Evolutionary conservation across 331 rosid species (phyloP).

Genomic region (Telfairia occidentalis): DNA sequence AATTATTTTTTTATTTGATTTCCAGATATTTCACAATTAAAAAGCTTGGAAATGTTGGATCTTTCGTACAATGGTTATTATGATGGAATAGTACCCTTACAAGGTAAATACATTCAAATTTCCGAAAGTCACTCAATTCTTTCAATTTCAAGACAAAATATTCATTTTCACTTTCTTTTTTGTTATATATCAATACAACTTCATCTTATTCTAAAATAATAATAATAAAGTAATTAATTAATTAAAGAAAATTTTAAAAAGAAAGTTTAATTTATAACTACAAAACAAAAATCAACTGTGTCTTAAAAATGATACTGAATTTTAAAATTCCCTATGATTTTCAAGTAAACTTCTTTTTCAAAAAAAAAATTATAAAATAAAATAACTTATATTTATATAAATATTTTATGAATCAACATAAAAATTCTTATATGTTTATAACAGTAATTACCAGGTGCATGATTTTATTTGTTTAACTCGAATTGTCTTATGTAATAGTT

Average conservation of each 20-base stretch:
- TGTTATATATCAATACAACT: neutral
- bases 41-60: neutral
- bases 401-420: neutral
- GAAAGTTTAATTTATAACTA: too few relatives aligned
- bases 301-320: neutral
- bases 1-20: neutral
- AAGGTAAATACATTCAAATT: neutral
- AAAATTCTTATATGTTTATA: too few relatives aligned
- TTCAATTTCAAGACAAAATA: neutral
- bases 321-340: neutral
- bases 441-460: too few relatives aligned
- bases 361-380: too few relatives aligned
- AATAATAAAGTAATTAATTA: too few relatives aligned
- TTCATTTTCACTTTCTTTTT: neutral
- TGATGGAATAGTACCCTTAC: neutral
- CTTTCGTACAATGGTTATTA: neutral
- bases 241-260: too few relatives aligned
- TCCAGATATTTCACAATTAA: neutral
- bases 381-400: too few relatives aligned
- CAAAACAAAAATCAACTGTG: neutral
- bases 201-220: too few relatives aligned
- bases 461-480: too few relatives aligned
- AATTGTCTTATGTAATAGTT: too few relatives aligned
- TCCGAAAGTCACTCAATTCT: neutral
- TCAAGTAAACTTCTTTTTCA: too few relatives aligned